Base-by-base conservation (phyloP, 2,329 filamentous ascomycete genomes). In the Septoria petroselini region DNA sequence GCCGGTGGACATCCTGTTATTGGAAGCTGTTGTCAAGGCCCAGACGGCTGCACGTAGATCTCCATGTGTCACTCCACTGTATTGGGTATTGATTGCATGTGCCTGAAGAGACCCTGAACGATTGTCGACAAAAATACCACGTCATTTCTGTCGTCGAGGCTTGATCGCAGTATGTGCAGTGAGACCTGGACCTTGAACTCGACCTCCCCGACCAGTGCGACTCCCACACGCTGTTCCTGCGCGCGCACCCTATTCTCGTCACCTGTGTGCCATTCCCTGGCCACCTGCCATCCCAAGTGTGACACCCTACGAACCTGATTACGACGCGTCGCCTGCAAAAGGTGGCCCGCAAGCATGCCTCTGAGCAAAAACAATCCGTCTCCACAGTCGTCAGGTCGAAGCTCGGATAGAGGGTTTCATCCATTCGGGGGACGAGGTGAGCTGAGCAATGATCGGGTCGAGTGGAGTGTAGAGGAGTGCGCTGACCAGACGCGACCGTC, bases 361-460 rank as follows among this genome's bases (percentile, higher is more conserved):
- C 34, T 52, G 14, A 41, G 40, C 25, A 52, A 52, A 27, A 43
- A 45, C 23, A 43, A 42, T 25, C 43, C 50, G 7, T 48, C 50
- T 15, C 45, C 50, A 34, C 39, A 47, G 29, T 39, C 42, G 25
- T 46, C 46, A 14, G 30, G 41, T 21, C 59, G 60, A 12, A 52
- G 53, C 29, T 63, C 60, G 3, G 54, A 54, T 34, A 63, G 61
- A 19, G 71, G 73, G 42, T 76, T 79, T 55, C 76, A 79, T 60
- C 77, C 77, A 7, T 79, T 79, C 62, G 72, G 72, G 54, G 77
- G 77, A 9, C 68, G 73, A 55, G 40, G 40, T 42, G 40, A 42
- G 40, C 9, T 15, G 12, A 41, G 21, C 17, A 33, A 27, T 27
- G 23, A 27, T 5, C 23, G 23, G 23, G 40, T n/a, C 14, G 5